These are phyloP conservation scores for Phanerochaete carnosa DNA, from an alignment of 768 basidiomycete genomes.

Conservation along the genomic window DNA sequence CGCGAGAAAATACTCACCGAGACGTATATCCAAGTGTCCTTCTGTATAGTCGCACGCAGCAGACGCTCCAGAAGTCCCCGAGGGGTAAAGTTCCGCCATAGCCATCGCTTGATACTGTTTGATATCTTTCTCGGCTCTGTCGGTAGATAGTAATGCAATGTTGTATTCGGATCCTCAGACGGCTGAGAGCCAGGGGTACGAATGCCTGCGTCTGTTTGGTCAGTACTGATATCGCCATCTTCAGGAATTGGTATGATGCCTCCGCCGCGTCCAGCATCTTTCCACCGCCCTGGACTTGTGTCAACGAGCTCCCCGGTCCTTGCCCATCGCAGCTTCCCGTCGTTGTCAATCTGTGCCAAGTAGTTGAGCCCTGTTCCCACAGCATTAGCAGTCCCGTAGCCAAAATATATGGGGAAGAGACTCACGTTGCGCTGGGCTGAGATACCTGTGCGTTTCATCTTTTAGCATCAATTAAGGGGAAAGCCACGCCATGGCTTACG, in stretches of 20 bases:
- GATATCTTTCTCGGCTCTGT: constrained; percentile 24
- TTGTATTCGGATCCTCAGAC: neutral
- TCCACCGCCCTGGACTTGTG: constrained; percentile 59
- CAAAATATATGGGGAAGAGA: too few species aligned
- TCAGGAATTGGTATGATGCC: constrained; percentile 45
- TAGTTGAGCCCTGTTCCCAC: constrained; percentile 54
- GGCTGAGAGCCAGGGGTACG: neutral
- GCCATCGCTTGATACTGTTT: constrained; percentile 34
- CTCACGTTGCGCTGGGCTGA: constrained; percentile 15
- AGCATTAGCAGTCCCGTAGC: neutral
- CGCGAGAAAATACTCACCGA: constrained; percentile 35
- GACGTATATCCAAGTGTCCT: constrained; percentile 71
- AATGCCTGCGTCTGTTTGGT: constrained; percentile 16
- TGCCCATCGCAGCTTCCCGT: constrained; percentile 57
- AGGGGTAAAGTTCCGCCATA: constrained; percentile 45
- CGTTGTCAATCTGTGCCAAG: constrained; percentile 50
- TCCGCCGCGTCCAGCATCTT: constrained; percentile 51
- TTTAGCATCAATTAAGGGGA: neutral
- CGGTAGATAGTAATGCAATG: constrained; percentile 37
- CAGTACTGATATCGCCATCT: neutral
- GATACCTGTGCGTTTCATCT: constrained; percentile 8
- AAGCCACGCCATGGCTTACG: constrained; percentile 28
- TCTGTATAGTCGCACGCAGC: constrained; percentile 52
- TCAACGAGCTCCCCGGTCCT: constrained; percentile 56
- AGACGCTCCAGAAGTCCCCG: constrained; percentile 51